A percentile compares a stretch with the other conserved stretches of the same genome.
Evolutionary conservation across 2,329 filamentous ascomycete genomes (phyloP).

Genomic region (Tolypocladium cylindrosporum): DNA sequence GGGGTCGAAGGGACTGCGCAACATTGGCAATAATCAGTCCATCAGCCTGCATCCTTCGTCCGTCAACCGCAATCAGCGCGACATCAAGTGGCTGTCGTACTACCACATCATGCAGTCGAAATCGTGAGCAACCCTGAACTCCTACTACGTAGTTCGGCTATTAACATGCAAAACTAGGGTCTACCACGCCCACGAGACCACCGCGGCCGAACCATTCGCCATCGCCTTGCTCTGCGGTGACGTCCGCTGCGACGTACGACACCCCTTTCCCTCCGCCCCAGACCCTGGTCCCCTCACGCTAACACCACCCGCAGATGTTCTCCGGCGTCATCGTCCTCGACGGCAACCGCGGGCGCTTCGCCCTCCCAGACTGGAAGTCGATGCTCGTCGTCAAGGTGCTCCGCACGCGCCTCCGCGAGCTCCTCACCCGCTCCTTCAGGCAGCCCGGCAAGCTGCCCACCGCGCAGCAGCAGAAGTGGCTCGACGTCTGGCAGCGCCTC

Average conservation of each 20-base stretch:
- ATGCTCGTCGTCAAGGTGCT: conserved; percentile 83
- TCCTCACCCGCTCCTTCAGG: conserved; percentile 63
- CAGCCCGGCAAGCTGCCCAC: conserved; percentile 52
- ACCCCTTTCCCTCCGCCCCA: neutral
- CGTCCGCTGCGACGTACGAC: conserved; percentile 67
- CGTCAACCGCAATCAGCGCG: conserved; percentile 65
- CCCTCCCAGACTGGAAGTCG: conserved; percentile 79
- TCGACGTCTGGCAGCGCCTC: conserved; percentile 63
- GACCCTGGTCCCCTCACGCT: neutral
- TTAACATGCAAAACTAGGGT: conserved; percentile 36
- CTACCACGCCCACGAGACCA: conserved; percentile 86
- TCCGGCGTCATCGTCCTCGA: conserved; percentile 81
- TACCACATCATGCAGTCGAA: conserved; percentile 96
- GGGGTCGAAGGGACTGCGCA: conserved; percentile 69
- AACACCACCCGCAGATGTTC: conserved; percentile 51
- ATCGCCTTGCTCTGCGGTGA: conserved; percentile 82
- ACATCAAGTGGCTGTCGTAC: conserved; percentile 78
- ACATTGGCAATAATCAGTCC: conserved; percentile 84
- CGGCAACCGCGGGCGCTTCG: conserved; percentile 76
- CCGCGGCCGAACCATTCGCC: conserved; percentile 69
- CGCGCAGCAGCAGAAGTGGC: conserved; percentile 61
- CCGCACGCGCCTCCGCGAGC: conserved; percentile 61
- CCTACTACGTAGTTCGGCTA: neutral
- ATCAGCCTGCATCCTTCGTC: conserved; percentile 82
- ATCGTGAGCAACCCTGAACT: conserved; percentile 39